phyloP scores from a whole-genome alignment of 1,139 yeast genomes.

The Blastobotrys capitulatus region DNA sequence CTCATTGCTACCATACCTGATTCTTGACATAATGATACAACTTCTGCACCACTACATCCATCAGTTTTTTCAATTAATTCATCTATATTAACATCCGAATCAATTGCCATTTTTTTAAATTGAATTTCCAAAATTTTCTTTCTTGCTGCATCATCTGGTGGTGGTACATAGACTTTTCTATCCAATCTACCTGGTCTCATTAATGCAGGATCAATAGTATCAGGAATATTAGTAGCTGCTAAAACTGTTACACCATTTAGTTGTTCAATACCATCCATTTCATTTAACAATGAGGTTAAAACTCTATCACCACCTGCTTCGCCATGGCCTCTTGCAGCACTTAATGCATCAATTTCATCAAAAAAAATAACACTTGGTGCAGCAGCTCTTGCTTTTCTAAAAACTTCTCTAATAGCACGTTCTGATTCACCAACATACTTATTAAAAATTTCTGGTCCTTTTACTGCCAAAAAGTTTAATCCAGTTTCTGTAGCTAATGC shows the following conservation, averaged over 20 bases:
- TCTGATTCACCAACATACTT: conserved; percentile 95
- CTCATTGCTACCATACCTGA: conserved; percentile 91
- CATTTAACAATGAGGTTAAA: conserved; percentile 80
- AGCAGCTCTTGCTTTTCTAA: conserved; percentile 88
- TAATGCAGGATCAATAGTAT: conserved; percentile 84
- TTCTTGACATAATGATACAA: conserved; percentile 85
- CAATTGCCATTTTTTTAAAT: conserved; percentile 48
- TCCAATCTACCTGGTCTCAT: conserved; percentile 93
- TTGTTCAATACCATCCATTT: conserved; percentile 95
- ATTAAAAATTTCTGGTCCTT: conserved; percentile 92
- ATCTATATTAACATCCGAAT: conserved; percentile 41
- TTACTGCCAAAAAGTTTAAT: conserved; percentile 83
- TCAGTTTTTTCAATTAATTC: conserved; percentile 60
- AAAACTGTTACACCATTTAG: conserved; percentile 86
- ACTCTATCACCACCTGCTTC: conserved; percentile 79
- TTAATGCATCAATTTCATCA: conserved; percentile 92
- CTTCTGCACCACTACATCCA: conserved; percentile 97
- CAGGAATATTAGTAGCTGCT: conserved; percentile 95
- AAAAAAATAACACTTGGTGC: conserved; percentile 89
- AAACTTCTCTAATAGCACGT: conserved; percentile 79
- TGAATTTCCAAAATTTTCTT: conserved; percentile 67
- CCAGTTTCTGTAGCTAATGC: conserved; percentile 96
- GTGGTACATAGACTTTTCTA: conserved; percentile 84
- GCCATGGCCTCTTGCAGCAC: conserved; percentile 64
- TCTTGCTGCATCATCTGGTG: conserved; percentile 81